Conservation (phyloP, 495 filamentous ascomycete species). For the Xylaria nigripes region DNA sequence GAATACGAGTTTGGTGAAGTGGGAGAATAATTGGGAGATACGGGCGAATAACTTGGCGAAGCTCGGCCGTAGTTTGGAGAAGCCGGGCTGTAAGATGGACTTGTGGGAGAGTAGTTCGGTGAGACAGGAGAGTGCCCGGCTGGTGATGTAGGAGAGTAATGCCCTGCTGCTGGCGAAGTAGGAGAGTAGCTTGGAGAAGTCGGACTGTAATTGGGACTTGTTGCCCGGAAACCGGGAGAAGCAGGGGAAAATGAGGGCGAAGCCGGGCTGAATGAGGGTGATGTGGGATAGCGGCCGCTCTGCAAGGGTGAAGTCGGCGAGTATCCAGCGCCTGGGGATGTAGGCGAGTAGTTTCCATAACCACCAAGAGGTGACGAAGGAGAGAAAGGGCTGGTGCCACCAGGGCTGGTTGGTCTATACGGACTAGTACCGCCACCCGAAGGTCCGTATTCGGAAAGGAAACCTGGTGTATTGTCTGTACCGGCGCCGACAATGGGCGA, state of each 20-base stretch:
- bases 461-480: slow-evolving; percentile 67
- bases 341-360: slow-evolving; percentile 67
- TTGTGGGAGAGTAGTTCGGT: slow-evolving; percentile 59
- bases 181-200: slow-evolving; percentile 80
- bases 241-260: slow-evolving; percentile 81
- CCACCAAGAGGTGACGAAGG: slow-evolving; percentile 63
- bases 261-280: slow-evolving; percentile 62
- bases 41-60: slow-evolving; percentile 61
- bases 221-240: slow-evolving; percentile 56
- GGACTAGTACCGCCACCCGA: slow-evolving; percentile 56
- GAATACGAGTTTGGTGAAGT: slow-evolving; percentile 65
- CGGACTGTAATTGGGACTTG: slow-evolving; percentile 67
- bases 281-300: slow-evolving; percentile 57
- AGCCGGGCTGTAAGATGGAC: slow-evolving; percentile 53
- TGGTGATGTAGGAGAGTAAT: slow-evolving; percentile 55
- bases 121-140: slow-evolving; percentile 50
- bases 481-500: slow-evolving; percentile 77
- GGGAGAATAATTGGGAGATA: slow-evolving; percentile 61
- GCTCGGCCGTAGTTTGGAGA: slow-evolving; percentile 57
- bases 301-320: slow-evolving; percentile 66
- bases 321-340: slow-evolving; percentile 56
- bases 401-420: slow-evolving; percentile 59
- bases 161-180: slow-evolving; percentile 54
- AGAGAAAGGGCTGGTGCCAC: slow-evolving; percentile 68
- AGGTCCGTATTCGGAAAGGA: slow-evolving; percentile 48